Conservation (phyloP, 2,329 filamentous ascomycete species). For the Xylaria hypoxylon region DNA sequence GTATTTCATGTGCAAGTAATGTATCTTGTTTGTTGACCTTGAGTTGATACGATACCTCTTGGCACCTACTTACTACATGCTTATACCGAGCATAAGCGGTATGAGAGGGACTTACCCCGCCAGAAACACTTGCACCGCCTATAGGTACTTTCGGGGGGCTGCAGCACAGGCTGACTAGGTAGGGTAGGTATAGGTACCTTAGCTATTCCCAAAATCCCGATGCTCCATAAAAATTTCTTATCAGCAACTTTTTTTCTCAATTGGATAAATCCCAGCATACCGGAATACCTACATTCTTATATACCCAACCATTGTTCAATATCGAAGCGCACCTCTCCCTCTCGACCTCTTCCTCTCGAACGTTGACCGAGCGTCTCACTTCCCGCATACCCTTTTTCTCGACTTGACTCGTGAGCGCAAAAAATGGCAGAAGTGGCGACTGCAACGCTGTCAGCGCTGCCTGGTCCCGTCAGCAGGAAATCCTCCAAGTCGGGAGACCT, state of each 20-base stretch:
- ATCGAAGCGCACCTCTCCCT: neutral
- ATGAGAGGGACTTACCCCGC: neutral
- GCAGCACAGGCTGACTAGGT: too few relatives aligned
- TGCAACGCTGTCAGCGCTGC: constrained; percentile 7
- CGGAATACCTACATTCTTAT: neutral
- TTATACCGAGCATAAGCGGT: too few relatives aligned
- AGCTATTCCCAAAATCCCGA: constrained; percentile 1
- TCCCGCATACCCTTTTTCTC: neutral
- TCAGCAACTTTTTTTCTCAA: constrained; percentile 22
- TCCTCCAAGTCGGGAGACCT: constrained; percentile 40
- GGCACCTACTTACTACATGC: too few relatives aligned
- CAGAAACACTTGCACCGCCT: neutral
- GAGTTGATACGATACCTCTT: too few relatives aligned
- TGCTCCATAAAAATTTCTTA: constrained; percentile 35
- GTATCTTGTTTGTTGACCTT: too few relatives aligned
- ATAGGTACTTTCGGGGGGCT: too few relatives aligned
- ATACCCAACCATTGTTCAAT: constrained; percentile 10
- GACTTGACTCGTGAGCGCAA: neutral
- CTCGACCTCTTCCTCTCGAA: neutral
- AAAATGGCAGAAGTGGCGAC: constrained; percentile 40
- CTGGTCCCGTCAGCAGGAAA: constrained; percentile 37
- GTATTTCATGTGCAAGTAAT: too few relatives aligned
- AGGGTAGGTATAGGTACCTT: too few relatives aligned
- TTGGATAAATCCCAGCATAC: neutral
- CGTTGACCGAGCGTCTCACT: neutral